Conservation (phyloP, 225 moss, liverwort and hornwort species). For the Anthoceros angustus region DNA sequence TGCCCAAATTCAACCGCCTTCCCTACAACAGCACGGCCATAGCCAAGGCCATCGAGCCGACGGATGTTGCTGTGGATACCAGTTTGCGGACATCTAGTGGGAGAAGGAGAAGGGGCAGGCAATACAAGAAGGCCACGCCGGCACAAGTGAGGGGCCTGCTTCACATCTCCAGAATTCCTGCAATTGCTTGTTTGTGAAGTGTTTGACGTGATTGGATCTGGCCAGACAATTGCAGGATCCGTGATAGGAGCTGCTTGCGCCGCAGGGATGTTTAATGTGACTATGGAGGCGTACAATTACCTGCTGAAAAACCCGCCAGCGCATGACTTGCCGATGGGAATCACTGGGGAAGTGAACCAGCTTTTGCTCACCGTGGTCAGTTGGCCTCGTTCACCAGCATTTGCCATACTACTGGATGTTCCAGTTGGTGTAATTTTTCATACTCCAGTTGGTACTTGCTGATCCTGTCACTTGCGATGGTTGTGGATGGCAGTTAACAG, state of each 20-base stretch:
- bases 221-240: constrained; percentile 46
- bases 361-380: constrained; percentile 52
- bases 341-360: constrained; percentile 59
- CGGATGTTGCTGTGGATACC: constrained; percentile 20
- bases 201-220: constrained; percentile 2
- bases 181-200: neutral
- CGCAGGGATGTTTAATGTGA: constrained; percentile 33
- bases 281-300: constrained; percentile 33
- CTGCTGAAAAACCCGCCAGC: constrained; percentile 49
- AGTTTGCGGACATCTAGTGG: constrained; percentile 11
- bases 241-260: constrained; percentile 51
- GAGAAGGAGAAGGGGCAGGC: constrained; percentile 25
- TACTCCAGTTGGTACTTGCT: neutral
- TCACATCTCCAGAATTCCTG: neutral
- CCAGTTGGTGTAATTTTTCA: neutral
- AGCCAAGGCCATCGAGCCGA: constrained; percentile 20
- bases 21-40: constrained; percentile 29
- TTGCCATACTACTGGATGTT: neutral
- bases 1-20: constrained; percentile 52
- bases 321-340: constrained; percentile 51
- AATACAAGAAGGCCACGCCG: constrained; percentile 49
- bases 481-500: constrained; percentile 40
- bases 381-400: neutral
- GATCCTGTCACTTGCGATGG: neutral
- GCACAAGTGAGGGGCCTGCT: constrained; percentile 29